Base-by-base conservation (phyloP, 179 eudicot genomes). In the Vitellaria paradoxa region DNA sequence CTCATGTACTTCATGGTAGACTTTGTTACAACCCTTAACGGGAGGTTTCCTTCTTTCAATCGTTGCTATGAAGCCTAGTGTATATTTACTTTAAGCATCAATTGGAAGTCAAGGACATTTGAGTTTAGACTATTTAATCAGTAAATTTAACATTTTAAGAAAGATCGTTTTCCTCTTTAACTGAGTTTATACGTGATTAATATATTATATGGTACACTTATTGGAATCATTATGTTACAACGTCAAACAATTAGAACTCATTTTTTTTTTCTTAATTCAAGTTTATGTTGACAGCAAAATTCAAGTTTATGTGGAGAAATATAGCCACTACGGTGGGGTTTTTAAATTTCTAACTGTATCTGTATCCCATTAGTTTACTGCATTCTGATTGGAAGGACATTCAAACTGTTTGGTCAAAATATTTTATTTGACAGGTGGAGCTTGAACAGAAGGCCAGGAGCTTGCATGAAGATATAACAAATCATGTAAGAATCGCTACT, bases 401-500 rank as follows among this genome's bases (percentile, higher is more conserved):
- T 24, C 21, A 12, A 65, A 60, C 26, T n/a, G 60, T 53, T 23
- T 62, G 70, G 21, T 60, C 52, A 59, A 57, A 26, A 65, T 40
- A 7, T 65, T 76, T 69, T 50, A 11, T 77, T 24, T 83, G 75
- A 77, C 83, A 95, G 99, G 97, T 79, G 65, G 90, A 91, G 82
- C 86, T 95, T 69, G 90, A 95, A 79, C 74, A 86, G 73, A 91
- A 90, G 83, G 97, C 87, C 70, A 82, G 26, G 74, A 67, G 59
- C 74, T 84, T 95, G 76, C 99, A 95, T 74, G 86, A 84, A 83
- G 97, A 90, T 83, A 84, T 91, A 76, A 89, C 89, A 50, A 85
- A 87, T 61, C 88, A 94, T 80, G 98, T 94, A 91, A 47, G 92
- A 64, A 60, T 69, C 61, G 45, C 47, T 5, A 14, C 45, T 72